Evolutionary conservation across 2,329 filamentous ascomycete genomes (phyloP).

Genomic region (Geoglossum cookeanum): DNA sequence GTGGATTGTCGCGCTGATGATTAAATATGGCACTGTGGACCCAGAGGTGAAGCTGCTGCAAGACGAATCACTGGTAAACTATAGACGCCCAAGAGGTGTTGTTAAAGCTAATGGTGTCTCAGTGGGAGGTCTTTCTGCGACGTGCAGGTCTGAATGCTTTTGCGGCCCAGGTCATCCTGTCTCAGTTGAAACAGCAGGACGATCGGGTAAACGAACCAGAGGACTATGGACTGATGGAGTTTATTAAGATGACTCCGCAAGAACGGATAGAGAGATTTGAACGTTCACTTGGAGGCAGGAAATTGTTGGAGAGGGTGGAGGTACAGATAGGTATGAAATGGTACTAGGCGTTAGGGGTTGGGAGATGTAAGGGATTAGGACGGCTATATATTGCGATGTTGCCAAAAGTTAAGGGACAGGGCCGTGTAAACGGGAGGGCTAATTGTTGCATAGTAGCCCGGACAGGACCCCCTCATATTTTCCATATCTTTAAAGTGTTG

Average conservation of each 20-base stretch:
- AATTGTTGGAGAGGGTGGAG: slow-evolving; percentile 31
- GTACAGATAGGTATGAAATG: not conserved
- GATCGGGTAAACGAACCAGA: slow-evolving; percentile 5
- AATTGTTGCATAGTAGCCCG: not conserved
- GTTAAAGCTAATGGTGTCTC: not conserved
- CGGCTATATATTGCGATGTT: not conserved
- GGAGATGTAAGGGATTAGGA: not conserved
- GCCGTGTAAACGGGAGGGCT: not conserved
- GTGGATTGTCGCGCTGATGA: slow-evolving; percentile 36
- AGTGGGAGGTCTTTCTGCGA: slow-evolving; percentile 48
- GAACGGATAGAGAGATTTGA: slow-evolving; percentile 33
- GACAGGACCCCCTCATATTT: slow-evolving; percentile 8
- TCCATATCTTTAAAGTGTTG: slow-evolving; percentile 24
- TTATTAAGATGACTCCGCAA: slow-evolving; percentile 35
- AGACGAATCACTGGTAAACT: slow-evolving; percentile 33
- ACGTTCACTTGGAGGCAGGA: slow-evolving; percentile 32
- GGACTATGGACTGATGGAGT: slow-evolving; percentile 29
- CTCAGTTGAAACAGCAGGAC: slow-evolving; percentile 23
- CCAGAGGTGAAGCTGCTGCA: slow-evolving; percentile 23
- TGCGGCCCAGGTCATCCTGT: slow-evolving; percentile 46
- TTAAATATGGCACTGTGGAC: slow-evolving; percentile 22
- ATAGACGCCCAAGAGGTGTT: not conserved
- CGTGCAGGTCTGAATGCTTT: slow-evolving; percentile 49
- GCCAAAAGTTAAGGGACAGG: not conserved
- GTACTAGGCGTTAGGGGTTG: not conserved